Base-by-base conservation (phyloP, 345 rosid genomes). In the Eucalyptus erythrocorys region DNA sequence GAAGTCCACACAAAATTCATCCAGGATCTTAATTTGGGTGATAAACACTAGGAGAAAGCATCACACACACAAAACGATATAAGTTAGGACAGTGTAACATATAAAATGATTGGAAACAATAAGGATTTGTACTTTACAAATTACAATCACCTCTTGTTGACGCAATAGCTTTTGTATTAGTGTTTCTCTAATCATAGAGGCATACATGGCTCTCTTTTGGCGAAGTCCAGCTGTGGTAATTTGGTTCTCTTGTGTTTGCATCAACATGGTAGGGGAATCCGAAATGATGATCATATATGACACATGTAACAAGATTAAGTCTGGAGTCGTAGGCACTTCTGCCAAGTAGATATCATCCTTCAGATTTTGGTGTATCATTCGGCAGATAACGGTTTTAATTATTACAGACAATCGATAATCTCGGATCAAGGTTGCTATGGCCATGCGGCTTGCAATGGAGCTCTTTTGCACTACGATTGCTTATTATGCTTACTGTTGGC, bases 281-380 rank as follows among this genome's bases (percentile, higher is more conserved):
- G 21, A 64, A 7, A 64, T 34, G 40, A 64, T n/a, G 10, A 14
- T 64, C 10, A 34, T 64, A 14, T n/a, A 64, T 0, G 17, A 64
- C 9, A 64, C n/a, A n/a, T 64, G 76, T 7, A 2, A 64, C 21
- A 0, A 10, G 76, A n/a, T 64, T n/a, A 64, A n/a, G 76, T n/a
- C 0, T 7, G 21, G 76, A n/a, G 17, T n/a, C 40, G 37, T 0
- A 4, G 4, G 40, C 76, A 15, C 19, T 0, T 64, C 17, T 2
- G 40, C 8, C 16, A 0, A 64, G 37, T 64, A 17, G 10, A 15
- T 4, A 13, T 14, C 37, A 16, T n/a, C 40, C 40, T 64, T 4
- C 6, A 64, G 1, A 17, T 14, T 61, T n/a, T 64, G 76, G 76
- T 13, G 37, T n/a, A 14, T 15, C 17, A 15, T n/a, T 34, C 7